Base-by-base conservation (phyloP, 306 rosid species). In the Morella rubra region DNA sequence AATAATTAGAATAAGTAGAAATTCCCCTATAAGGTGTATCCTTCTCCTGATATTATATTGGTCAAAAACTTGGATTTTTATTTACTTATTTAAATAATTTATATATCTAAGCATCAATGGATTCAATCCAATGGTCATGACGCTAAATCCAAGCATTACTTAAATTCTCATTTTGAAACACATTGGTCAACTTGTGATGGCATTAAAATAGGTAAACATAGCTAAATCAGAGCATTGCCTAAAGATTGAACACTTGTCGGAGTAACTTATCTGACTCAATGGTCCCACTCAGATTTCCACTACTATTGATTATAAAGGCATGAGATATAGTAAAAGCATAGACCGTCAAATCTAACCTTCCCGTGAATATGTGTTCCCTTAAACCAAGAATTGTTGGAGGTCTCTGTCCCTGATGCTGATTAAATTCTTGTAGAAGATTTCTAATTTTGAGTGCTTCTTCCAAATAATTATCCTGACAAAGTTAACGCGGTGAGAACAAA, bases 401-500 rank as follows among this genome's bases (percentile, higher is more conserved):
- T 59, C 89, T 82, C 70, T 84, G 81, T 73, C 93, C 96, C 72
- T 88, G 90, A 84, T 81, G 79, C 55, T 27, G 85, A 83, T 75
- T 90, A 81, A 94, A 94, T 75, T 94, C 97, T 89, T 94, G 97
- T 72, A 94, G 88, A 76, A 94, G 90, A 81, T 94, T 94, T 90
- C 98, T 90, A 94, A 94, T 89, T 80, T 94, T 94, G 50, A 94
- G 81, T 76, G 98, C 97, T 84, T 94, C 98, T 86, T 94, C 98
- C 84, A 94, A 85, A 85, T 92, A 94, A 80, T 85, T 90, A 79
- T 94, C 98, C 98, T 94, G 78, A 49, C 72, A 82, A 85, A 13
- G 40, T 60, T 52, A 72, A 76, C 16, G 69, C 52, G 50, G 44
- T 87, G 70, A 78, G 85, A 84, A 77, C 60, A 58, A 67, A 77